Evolutionary conservation across 768 basidiomycete genomes (phyloP).

Genomic region (Lentinus brumalis): DNA sequence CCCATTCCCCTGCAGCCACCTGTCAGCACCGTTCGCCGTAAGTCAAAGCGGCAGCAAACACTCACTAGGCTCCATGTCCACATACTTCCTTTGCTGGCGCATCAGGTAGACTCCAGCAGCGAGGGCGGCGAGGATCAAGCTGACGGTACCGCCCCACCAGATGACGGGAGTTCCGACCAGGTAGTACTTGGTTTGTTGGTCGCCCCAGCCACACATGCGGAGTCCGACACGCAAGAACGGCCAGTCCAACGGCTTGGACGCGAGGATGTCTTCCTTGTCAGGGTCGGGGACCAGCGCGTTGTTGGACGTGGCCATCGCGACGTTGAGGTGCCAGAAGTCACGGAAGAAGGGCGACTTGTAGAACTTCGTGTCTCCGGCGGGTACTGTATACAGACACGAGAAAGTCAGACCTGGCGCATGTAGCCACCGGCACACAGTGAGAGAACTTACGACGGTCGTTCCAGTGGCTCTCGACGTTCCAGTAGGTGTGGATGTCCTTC

Average conservation of each 20-base stretch:
- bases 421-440: neutral
- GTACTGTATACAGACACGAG: slow-evolving; percentile 52
- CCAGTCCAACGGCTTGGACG: slow-evolving; percentile 92
- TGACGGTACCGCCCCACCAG: slow-evolving; percentile 82
- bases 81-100: slow-evolving; percentile 84
- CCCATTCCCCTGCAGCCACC: slow-evolving; percentile 76
- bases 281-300: slow-evolving; percentile 97
- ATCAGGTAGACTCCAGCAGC: slow-evolving; percentile 71
- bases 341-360: slow-evolving; percentile 92
- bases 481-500: slow-evolving; percentile 83
- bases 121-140: slow-evolving; percentile 57
- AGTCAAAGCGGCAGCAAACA: slow-evolving; percentile 17
- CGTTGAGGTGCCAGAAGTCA: slow-evolving; percentile 98
- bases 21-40: neutral
- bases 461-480: slow-evolving; percentile 99
- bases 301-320: slow-evolving; percentile 99
- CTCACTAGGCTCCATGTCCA: slow-evolving; percentile 87
- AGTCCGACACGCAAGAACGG: slow-evolving; percentile 87
- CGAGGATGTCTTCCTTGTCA: slow-evolving; percentile 98
- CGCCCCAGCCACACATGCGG: slow-evolving; percentile 98
- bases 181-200: slow-evolving; percentile 87
- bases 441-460: slow-evolving; percentile 82
- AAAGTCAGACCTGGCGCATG: neutral
- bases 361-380: slow-evolving; percentile 76
- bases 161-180: slow-evolving; percentile 89